These are phyloP conservation scores for Hypoxylon sp. DNA, from an alignment of 2,329 filamentous ascomycete species.

Conservation along the genomic window DNA sequence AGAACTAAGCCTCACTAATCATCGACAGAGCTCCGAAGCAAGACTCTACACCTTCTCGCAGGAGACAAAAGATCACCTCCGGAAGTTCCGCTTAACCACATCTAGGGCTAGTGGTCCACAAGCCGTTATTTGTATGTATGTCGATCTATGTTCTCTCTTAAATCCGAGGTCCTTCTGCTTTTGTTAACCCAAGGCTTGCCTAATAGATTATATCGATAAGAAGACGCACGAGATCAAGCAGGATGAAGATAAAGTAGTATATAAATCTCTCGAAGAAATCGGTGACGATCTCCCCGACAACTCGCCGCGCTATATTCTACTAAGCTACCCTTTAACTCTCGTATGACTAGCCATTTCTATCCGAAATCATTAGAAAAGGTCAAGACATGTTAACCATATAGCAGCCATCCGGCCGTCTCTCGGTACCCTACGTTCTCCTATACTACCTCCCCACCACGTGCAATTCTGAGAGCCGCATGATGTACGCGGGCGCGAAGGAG, in stretches of 20 bases:
- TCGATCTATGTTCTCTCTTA: neutral
- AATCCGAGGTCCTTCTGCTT: neutral
- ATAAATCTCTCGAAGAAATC: constrained; percentile 84
- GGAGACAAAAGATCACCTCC: constrained; percentile 89
- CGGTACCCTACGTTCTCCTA: constrained; percentile 93
- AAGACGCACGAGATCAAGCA: constrained; percentile 90
- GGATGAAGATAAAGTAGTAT: constrained; percentile 81
- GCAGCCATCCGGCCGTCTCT: constrained; percentile 84
- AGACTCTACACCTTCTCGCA: constrained; percentile 93
- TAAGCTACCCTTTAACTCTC: constrained; percentile 91
- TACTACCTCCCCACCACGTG: constrained; percentile 96
- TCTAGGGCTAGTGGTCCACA: constrained; percentile 89
- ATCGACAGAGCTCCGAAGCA: constrained; percentile 78
- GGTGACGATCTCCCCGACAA: constrained; percentile 93
- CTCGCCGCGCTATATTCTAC: constrained; percentile 87
- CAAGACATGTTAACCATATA: constrained; percentile 26
- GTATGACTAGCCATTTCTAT: constrained; percentile 65
- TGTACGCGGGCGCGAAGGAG: constrained; percentile 96
- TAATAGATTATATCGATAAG: constrained; percentile 88
- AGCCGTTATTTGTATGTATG: constrained; percentile 89
- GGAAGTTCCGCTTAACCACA: constrained; percentile 94
- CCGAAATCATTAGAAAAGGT: neutral
- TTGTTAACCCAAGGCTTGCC: constrained; percentile 29
- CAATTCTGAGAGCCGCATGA: constrained; percentile 89
- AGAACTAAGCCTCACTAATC: constrained; percentile 22